Evolutionary conservation across 495 filamentous ascomycete genomes (phyloP), one percentile per base, ranked within the genome.

Genomic region (Amniculicola lignicola): DNA sequence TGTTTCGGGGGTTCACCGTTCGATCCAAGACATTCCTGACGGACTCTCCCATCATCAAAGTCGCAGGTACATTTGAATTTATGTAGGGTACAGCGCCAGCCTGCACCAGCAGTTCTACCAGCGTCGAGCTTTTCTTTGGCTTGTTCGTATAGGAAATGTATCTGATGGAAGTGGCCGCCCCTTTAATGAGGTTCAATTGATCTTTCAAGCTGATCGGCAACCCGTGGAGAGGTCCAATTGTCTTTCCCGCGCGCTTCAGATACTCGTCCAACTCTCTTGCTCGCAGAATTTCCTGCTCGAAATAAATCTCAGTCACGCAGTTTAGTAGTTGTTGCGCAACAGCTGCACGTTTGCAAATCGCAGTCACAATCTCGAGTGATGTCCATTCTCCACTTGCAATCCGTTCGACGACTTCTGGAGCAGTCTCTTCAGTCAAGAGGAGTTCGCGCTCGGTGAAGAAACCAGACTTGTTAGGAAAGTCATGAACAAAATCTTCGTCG

Each of bases 291-390:
- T 77, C 78, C 23, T 72, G 61, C 14, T 75, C 59, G 21, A 67
- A 70, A 6, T 72, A 50, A 12, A 73, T 63, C 47, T 75, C 72
- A 4, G 64, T 69, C n/a, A 74, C 44, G 44, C 72, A 73, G 59
- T 72, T 70, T 3, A 51, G 63, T n/a, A 74, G 52, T 54, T 76
- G 72, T 23, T 75, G 74, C 4, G 67, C 65, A 0, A 77, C 51
- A 6, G 58, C 69, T n/a, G 76, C 75, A 0, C 75, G 69, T 33
- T 73, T 71, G 53, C 68, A 71, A 47, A 81, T 82, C 1, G 78
- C 79, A 1, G 64, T 73, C 4, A 70, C 67, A 0, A 84, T 75
- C 1, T 71, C 70, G 21, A 33, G 29, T n/a, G 29, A 33, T n/a
- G 29, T 33, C 7, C 7, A 7, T 7, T 33, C 29, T 33, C 29